Base-by-base conservation (phyloP, 2,329 filamentous ascomycete species). In the Aspergillus hortae region DNA sequence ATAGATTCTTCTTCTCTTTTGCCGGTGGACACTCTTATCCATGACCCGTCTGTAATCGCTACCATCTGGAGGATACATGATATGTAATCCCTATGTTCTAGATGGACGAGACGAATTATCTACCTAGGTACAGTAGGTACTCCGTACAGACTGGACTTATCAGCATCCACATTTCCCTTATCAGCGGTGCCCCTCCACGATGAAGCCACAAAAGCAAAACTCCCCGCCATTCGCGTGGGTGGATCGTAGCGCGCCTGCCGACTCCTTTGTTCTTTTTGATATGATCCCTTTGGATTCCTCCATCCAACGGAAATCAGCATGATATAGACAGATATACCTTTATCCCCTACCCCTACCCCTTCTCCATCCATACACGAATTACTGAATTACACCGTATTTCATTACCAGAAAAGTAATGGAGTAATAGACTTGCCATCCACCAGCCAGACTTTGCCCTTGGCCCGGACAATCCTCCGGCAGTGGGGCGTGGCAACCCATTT, bases 401-500 rank as follows among this genome's bases (percentile, higher is more conserved):
- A 21, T 12, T 42, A 42, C 40, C 11, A n/a, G n/a, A 40, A 11
- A 38, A 40, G 12, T 17, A 33, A 27, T 30, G 27, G 10, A 30
- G 27, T 30, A 30, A 30, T 30, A 30, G 27, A 30, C 27, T 30
- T 11, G 27, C 6, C 27, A 6, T 27, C 25, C 25, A 2, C 5
- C 5, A 27, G 25, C 25, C 6, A 27, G 25, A 27, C 7, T 30
- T 30, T 30, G 27, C 27, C 27, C 27, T 30, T 30, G 27, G 40
- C 11, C 38, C 40, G 10, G 40, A 17, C 11, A 38, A n/a, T 38
- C 35, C 35, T 38, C 25, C 51, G 49, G 43, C 53, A 53, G 65
- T 63, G 59, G 64, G 62, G 60, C 64, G 66, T 68, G 66, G 66
- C 66, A 65, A 66, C 65, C 61, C 54, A 55, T 64, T 63, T 67